phyloP scores from a whole-genome alignment of 495 filamentous ascomycete genomes.

The Daldinia loculata region DNA sequence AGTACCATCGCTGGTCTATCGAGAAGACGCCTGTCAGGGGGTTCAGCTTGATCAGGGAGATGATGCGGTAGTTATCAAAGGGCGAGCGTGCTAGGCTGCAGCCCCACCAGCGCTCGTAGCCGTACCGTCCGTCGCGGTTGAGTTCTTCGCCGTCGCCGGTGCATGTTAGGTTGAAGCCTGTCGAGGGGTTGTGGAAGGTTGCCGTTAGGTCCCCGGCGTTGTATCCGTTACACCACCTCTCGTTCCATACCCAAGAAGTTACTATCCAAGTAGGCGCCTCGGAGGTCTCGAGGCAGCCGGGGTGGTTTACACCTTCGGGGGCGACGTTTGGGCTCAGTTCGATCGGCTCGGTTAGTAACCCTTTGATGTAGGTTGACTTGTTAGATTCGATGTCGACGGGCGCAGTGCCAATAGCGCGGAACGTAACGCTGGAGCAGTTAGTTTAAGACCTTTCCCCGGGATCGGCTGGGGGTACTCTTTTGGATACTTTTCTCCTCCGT shows the following conservation, averaged over 20 bases:
- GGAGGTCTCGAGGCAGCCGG: constrained; percentile 31
- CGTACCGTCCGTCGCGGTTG: constrained; percentile 33
- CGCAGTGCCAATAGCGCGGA: constrained; percentile 22
- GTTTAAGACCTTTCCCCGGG: background rate
- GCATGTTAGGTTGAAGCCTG: constrained; percentile 28
- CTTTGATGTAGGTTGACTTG: constrained; percentile 22
- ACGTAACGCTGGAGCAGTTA: constrained; percentile 27
- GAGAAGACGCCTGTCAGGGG: constrained; percentile 29
- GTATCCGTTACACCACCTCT: constrained; percentile 22
- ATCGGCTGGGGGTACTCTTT: constrained; percentile 9
- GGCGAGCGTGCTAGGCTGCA: constrained; percentile 8
- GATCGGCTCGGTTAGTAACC: constrained; percentile 32
- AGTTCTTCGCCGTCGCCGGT: constrained; percentile 35
- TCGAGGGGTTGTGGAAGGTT: constrained; percentile 26
- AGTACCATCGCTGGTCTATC: constrained; percentile 34
- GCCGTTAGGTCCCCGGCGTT: constrained; percentile 26
- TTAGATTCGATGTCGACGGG: constrained; percentile 6
- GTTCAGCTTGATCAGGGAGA: constrained; percentile 26
- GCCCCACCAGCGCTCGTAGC: constrained; percentile 33
- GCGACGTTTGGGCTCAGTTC: constrained; percentile 38
- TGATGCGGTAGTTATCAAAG: constrained; percentile 21
- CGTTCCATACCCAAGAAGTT: constrained; percentile 36
- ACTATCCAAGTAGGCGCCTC: constrained; percentile 31
- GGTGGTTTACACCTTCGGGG: constrained; percentile 36
- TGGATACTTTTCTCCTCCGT: constrained; percentile 19